Base-by-base conservation (phyloP, 208 protist genomes). In the Trypanosoma boissoni region DNA sequence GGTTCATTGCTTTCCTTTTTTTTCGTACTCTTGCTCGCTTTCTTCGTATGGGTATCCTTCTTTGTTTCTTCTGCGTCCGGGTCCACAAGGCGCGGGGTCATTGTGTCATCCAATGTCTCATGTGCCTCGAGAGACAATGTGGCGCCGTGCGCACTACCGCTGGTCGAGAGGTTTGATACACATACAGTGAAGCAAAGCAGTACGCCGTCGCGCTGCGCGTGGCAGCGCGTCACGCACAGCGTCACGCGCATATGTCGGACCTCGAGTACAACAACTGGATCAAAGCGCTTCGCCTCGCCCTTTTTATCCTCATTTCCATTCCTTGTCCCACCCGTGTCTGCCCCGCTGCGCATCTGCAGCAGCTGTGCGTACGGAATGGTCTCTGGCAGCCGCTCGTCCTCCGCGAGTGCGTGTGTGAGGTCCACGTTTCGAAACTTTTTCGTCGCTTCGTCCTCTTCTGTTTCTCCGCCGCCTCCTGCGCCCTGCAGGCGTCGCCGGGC, bases 401-500 rank as follows among this genome's bases (percentile, higher is more conserved):
- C 70, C 16, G 66, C 44, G 9, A 94, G 72, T 0, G 74, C 78
- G 3, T 69, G 78, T 24, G 81, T 92, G 55, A 94, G 79, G 62
- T 94, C 88, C 16, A 94, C 84, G 50, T 70, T 63, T 43, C 88
- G 72, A 53, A 94, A 76, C 55, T 72, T 74, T 23, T 64, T 67
- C 26, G 88, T 90, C 14, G 81, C 84, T 56, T 94, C 83, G 68
- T 94, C 88, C 27, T 85, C 83, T 43, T 87, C n/a, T n/a, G n/a
- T n/a, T n/a, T n/a, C 81, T 9, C 67, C 62, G 8, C 67, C 64
- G 18, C 48, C n/a, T 2, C 51, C 1, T 55, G 69, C 10, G 8
- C 2, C 36, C 62, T 58, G 46, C 27, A 34, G 18, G 14, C 43
- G 56, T 24, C 42, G 34, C 34, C 8, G 31, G 36, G 29, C 21